Evolutionary conservation across 176 grass and related monocot genomes (phyloP).

Genomic region (Aegilops bicornis): DNA sequence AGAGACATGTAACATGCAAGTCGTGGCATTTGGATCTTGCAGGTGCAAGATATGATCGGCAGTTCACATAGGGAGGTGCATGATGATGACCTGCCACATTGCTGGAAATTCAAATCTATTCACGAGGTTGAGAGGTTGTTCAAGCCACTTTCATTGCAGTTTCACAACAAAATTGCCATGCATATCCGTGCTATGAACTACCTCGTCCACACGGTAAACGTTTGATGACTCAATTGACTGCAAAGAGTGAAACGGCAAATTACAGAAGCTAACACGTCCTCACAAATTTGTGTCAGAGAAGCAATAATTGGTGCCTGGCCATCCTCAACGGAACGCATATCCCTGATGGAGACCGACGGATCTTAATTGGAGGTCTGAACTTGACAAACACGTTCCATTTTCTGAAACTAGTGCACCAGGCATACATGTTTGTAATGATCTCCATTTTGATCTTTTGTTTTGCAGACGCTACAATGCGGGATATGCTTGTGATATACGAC

Average conservation of each 20-base stretch:
- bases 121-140: constrained; percentile 62
- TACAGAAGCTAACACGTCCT: constrained; percentile 5
- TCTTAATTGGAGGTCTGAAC: constrained; percentile 77
- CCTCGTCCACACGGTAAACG: constrained; percentile 67
- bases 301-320: constrained; percentile 69
- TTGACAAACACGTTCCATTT: neutral
- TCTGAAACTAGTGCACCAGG: neutral
- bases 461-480: constrained; percentile 82
- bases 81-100: constrained; percentile 41
- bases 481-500: constrained; percentile 91
- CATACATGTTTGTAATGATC: neutral
- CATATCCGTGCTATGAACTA: constrained; percentile 81
- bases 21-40: constrained; percentile 22
- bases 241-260: neutral
- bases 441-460: constrained; percentile 18
- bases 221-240: constrained; percentile 13
- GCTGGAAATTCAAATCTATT: constrained; percentile 82
- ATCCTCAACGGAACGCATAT: constrained; percentile 62
- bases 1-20: neutral
- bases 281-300: constrained; percentile 43
- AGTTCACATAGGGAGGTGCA: too few species aligned
- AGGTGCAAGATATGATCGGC: constrained; percentile 40
- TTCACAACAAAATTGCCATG: constrained; percentile 45
- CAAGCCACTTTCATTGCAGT: constrained; percentile 53
- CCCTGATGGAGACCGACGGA: constrained; percentile 42